Percentiles rank a stretch among this genome's conserved stretches.
These are phyloP conservation scores for Fraxinus baroniana DNA, from an alignment of 305 asterid genomes.

Conservation along the genomic window DNA sequence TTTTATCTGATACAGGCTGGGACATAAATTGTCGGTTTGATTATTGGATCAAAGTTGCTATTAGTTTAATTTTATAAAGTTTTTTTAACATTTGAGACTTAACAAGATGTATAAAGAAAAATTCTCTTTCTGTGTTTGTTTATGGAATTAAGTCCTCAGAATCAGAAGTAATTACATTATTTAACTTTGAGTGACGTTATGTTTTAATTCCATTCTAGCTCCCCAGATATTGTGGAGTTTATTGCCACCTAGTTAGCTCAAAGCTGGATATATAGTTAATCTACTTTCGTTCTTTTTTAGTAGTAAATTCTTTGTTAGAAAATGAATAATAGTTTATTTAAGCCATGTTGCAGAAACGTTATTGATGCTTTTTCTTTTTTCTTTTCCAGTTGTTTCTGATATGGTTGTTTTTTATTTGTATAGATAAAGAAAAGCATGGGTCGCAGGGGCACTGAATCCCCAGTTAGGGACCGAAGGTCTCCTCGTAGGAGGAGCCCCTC, in stretches of 20 bases:
- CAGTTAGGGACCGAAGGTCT: conserved; percentile 52
- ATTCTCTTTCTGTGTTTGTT: background rate
- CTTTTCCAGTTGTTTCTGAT: conserved; percentile 15
- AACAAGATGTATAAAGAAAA: background rate
- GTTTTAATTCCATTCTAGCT: background rate
- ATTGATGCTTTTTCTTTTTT: background rate
- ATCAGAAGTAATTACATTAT: background rate
- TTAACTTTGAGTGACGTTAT: background rate
- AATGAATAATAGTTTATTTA: background rate
- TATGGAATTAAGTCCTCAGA: background rate
- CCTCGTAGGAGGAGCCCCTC: conserved; percentile 63
- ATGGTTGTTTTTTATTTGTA: background rate
- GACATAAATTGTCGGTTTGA: background rate
- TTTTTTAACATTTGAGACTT: background rate
- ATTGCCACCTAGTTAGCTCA: background rate
- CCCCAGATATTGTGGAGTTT: background rate
- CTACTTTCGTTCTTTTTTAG: background rate
- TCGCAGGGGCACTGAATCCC: conserved; percentile 59
- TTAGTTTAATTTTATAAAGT: background rate
- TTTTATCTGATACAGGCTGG: background rate
- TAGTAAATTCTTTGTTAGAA: background rate
- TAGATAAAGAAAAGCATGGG: conserved; percentile 48
- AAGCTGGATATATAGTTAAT: background rate
- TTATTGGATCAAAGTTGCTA: background rate
- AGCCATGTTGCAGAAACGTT: background rate